phyloP scores from a whole-genome alignment of 2,329 filamentous ascomycete genomes.

The Huntiella omanensis region DNA sequence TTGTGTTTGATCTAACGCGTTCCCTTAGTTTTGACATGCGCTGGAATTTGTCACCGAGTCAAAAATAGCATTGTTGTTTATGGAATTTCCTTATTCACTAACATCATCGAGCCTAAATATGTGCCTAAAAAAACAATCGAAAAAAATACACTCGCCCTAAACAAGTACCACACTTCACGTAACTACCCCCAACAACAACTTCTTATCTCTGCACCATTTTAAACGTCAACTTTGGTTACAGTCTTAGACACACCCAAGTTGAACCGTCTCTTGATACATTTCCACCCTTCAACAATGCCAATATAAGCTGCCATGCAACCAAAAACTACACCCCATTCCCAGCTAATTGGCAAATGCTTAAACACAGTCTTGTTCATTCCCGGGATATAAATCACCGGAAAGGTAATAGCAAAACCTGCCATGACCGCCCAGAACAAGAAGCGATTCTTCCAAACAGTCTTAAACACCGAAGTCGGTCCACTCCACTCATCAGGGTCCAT shows the following conservation, averaged over 20 bases:
- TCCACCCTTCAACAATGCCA: conserved; percentile 47
- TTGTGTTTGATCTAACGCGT: too few relatives aligned
- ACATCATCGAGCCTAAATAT: too few relatives aligned
- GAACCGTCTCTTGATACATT: conserved; percentile 41
- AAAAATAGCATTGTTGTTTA: too few relatives aligned
- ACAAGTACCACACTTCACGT: too few relatives aligned
- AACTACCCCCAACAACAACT: too few relatives aligned
- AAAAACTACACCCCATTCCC: conserved; percentile 55
- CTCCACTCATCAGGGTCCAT: conserved; percentile 36
- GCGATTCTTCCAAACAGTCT: conserved; percentile 48
- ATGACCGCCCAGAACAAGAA: conserved; percentile 47
- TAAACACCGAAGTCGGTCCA: conserved; percentile 31
- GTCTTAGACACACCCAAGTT: conserved; percentile 16
- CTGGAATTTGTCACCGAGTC: too few relatives aligned
- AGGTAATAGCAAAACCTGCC: conserved; percentile 39
- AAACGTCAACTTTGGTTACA: too few relatives aligned
- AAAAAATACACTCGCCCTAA: too few relatives aligned
- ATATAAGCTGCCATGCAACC: conserved; percentile 41
- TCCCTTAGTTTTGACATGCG: too few relatives aligned
- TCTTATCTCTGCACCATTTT: too few relatives aligned
- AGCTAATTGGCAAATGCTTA: conserved; percentile 47
- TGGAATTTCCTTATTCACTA: too few relatives aligned
- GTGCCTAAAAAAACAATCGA: too few relatives aligned
- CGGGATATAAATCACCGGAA: conserved; percentile 49
- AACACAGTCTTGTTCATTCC: conserved; percentile 47